Percentiles rank a stretch among this genome's conserved stretches.
phyloP scores from a whole-genome alignment of 2,329 filamentous ascomycete species.

The Byssoonygena ceratinophila region DNA sequence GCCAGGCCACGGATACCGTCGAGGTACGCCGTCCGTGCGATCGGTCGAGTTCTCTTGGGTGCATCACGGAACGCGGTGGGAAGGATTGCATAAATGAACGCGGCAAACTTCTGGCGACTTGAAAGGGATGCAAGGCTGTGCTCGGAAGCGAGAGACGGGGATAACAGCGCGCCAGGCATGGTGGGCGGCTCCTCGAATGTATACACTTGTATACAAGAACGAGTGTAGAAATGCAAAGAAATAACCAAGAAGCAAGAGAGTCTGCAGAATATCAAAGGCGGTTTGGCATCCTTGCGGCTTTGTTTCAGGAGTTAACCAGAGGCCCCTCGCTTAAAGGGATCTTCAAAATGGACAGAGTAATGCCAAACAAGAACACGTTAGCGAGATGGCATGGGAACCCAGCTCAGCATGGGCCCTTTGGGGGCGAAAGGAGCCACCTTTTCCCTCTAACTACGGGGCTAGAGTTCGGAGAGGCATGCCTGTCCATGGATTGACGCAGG shows the following conservation, averaged over 20 bases:
- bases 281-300: neutral
- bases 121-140: conserved; percentile 1
- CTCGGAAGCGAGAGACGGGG: conserved; percentile 5
- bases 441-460: too few species aligned
- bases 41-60: conserved; percentile 3
- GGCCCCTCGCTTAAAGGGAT: neutral
- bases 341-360: too few species aligned
- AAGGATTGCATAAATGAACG: conserved; percentile 5
- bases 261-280: neutral
- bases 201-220: neutral
- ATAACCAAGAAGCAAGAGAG: neutral
- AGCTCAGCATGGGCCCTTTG: too few species aligned
- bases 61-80: conserved; percentile 4
- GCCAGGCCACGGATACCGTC: conserved; percentile 23
- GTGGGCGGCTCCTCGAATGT: neutral
- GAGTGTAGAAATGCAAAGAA: neutral
- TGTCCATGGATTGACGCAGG: too few species aligned
- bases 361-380: too few species aligned
- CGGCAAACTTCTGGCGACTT: conserved; percentile 2
- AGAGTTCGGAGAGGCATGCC: too few species aligned
- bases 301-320: conserved; percentile 2
- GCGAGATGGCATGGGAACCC: too few species aligned
- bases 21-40: conserved; percentile 19
- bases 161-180: conserved; percentile 7
- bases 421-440: too few species aligned